These are phyloP conservation scores for Neonectria magnoliae DNA, from an alignment of 2,329 filamentous ascomycete genomes.

Conservation along the genomic window DNA sequence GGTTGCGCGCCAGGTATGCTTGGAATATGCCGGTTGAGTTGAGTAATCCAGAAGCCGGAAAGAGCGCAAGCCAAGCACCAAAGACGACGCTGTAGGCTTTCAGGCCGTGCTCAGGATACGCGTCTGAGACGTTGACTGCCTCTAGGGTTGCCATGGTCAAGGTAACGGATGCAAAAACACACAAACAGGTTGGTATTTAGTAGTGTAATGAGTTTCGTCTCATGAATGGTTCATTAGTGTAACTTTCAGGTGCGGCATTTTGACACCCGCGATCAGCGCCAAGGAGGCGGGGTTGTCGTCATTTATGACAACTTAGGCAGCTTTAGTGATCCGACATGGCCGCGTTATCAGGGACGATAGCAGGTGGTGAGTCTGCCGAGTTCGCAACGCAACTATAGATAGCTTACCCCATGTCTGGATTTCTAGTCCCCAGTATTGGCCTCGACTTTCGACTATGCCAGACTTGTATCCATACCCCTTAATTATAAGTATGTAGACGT, in stretches of 20 bases:
- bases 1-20: background rate
- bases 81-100: conserved; percentile 10
- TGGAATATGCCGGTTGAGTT: conserved; percentile 8
- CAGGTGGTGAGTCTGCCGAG: background rate
- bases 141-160: background rate
- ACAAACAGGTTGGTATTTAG: too few species aligned
- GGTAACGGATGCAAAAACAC: too few species aligned
- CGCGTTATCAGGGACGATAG: background rate
- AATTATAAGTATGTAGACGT: too few species aligned
- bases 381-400: background rate
- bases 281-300: background rate
- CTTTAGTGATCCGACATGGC: background rate
- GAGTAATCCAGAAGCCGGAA: conserved; percentile 10
- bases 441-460: too few species aligned
- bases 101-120: conserved; percentile 2
- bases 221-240: background rate
- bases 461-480: too few species aligned
- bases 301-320: background rate
- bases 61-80: conserved; percentile 7
- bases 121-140: background rate
- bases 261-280: background rate
- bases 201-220: background rate
- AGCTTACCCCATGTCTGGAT: background rate
- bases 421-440: background rate
- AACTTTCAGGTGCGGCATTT: background rate